Conservation (phyloP, 345 rosid genomes). For the Eutrema japonicum region DNA sequence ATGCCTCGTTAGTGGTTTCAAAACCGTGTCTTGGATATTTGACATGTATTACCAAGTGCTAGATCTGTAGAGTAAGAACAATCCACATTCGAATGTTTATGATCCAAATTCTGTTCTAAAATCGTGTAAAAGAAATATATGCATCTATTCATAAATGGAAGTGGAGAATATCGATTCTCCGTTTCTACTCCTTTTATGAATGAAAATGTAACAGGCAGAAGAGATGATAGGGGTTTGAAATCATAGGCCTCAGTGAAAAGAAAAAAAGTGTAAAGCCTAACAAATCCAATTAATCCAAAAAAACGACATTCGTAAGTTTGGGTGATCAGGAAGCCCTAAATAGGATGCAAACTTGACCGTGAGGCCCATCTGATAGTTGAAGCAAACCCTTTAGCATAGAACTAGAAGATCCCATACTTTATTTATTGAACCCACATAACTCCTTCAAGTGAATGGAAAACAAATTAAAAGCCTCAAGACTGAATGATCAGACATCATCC, state of each 20-base stretch:
- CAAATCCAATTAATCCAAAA: background rate
- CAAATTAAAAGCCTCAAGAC: background rate
- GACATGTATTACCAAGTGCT: background rate
- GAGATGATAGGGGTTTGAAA: background rate
- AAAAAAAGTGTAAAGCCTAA: slow-evolving; percentile 2
- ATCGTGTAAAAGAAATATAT: background rate
- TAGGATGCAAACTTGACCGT: background rate
- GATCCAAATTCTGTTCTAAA: background rate
- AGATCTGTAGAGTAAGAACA: background rate
- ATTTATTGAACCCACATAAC: slow-evolving; percentile 11
- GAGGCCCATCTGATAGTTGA: slow-evolving; percentile 20
- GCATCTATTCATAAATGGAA: background rate
- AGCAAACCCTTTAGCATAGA: background rate
- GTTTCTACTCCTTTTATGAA: background rate
- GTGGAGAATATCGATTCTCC: background rate
- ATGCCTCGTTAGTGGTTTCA: background rate
- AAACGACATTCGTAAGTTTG: background rate
- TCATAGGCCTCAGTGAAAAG: background rate
- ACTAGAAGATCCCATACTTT: background rate
- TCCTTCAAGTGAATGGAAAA: background rate
- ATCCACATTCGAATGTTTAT: background rate
- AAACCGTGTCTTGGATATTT: background rate
- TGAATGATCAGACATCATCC: background rate
- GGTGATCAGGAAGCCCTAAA: background rate
- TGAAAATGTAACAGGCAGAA: background rate